A percentile compares a stretch with the other conserved stretches of the same genome.
These are phyloP conservation scores for Suhomyces bolitotheri DNA, from an alignment of 1,139 yeast species.

Conservation along the genomic window DNA sequence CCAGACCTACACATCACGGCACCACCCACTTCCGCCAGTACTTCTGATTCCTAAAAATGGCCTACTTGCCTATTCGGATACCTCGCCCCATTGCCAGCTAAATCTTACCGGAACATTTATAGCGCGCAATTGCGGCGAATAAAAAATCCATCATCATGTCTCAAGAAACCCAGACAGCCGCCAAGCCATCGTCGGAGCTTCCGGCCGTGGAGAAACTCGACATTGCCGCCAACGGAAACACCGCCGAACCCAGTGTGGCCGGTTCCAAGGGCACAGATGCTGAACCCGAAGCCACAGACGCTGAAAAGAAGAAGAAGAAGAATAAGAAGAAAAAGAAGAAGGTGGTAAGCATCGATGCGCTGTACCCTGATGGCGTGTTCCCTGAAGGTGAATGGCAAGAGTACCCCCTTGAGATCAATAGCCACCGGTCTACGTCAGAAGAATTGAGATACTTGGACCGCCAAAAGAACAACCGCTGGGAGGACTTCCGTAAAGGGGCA, in stretches of 20 bases:
- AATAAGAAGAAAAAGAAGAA: constrained; percentile 51
- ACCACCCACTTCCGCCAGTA: too few species aligned
- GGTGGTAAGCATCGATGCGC: constrained; percentile 58
- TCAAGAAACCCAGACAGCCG: constrained; percentile 2
- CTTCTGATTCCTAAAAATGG: too few species aligned
- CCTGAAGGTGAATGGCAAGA: constrained; percentile 91
- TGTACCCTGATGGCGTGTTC: constrained; percentile 71
- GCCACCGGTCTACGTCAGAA: constrained; percentile 79
- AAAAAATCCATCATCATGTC: constrained; percentile 4
- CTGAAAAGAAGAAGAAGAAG: constrained; percentile 16
- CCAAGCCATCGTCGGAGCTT: background rate
- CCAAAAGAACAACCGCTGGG: constrained; percentile 65
- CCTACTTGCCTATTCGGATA: too few species aligned
- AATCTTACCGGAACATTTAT: background rate
- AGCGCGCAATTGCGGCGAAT: background rate
- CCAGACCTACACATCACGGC: too few species aligned
- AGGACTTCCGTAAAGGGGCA: constrained; percentile 92
- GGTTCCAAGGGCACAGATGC: constrained; percentile 23
- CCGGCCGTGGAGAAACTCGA: constrained; percentile 8
- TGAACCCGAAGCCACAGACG: constrained; percentile 36
- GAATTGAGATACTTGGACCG: constrained; percentile 81
- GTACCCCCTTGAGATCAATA: constrained; percentile 68
- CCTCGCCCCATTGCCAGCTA: too few species aligned
- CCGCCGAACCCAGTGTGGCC: constrained; percentile 2
- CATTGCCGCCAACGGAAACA: constrained; percentile 6